These are phyloP conservation scores for Phytophthora sojae DNA, from an alignment of 352 stramenopile species.

Conservation along the genomic window DNA sequence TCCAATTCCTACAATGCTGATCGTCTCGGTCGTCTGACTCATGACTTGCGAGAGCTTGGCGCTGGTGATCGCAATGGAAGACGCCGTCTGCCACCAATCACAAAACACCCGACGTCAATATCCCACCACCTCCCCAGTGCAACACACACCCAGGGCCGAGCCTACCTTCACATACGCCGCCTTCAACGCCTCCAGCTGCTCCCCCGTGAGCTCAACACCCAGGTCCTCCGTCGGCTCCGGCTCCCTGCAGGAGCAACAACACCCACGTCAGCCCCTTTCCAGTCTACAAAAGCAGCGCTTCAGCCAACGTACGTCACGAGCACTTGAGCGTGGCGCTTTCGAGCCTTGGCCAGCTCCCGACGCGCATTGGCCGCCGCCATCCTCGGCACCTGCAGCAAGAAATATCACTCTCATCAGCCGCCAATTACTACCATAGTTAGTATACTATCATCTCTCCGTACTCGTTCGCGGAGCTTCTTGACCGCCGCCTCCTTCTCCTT, in stretches of 20 bases:
- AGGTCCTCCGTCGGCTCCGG: conserved; percentile 36
- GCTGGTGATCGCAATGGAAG: conserved; percentile 60
- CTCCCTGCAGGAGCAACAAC: conserved; percentile 23
- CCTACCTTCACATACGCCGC: conserved; percentile 63
- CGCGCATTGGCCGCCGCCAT: conserved; percentile 63
- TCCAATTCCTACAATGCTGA: conserved; percentile 58
- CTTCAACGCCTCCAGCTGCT: conserved; percentile 56
- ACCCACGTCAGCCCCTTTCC: conserved; percentile 1
- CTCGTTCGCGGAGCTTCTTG: conserved; percentile 65
- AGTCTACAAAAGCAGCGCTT: background rate
- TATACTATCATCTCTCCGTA: conserved; percentile 15
- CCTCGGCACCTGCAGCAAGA: conserved; percentile 47
- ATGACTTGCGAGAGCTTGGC: conserved; percentile 64
- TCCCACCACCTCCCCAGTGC: background rate
- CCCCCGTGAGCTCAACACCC: conserved; percentile 41
- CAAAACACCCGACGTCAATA: background rate
- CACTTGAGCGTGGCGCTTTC: conserved; percentile 66
- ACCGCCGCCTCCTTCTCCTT: conserved; percentile 63
- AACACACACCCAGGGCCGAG: background rate
- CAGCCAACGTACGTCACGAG: conserved; percentile 45
- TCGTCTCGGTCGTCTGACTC: conserved; percentile 71
- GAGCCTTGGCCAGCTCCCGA: conserved; percentile 54
- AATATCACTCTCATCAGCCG: conserved; percentile 1
- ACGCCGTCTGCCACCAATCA: conserved; percentile 50
- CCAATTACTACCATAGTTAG: background rate